phyloP scores from a whole-genome alignment of 2,329 filamentous ascomycete genomes.

The Ciborinia camelliae region DNA sequence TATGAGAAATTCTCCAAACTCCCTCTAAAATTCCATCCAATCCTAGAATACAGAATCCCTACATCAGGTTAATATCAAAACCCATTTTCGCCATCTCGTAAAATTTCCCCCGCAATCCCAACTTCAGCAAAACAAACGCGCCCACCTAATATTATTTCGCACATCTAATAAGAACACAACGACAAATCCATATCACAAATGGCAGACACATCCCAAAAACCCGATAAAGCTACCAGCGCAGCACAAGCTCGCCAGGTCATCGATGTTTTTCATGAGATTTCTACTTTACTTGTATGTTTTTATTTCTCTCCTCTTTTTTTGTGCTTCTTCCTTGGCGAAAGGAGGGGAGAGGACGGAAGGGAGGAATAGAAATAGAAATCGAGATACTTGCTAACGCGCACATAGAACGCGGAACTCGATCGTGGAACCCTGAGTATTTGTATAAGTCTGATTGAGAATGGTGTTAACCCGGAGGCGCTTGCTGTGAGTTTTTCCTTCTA shows the following conservation, averaged over 20 bases:
- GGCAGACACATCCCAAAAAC: constrained; percentile 37
- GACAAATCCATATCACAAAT: constrained; percentile 34
- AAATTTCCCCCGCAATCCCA: constrained; percentile 12
- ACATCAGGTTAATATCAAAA: not conserved
- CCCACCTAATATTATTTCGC: too few species aligned
- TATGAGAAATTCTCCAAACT: too few species aligned
- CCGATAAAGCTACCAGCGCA: constrained; percentile 46
- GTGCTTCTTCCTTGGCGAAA: not conserved
- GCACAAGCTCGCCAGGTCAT: constrained; percentile 82
- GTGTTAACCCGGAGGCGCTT: constrained; percentile 90
- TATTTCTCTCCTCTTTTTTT: not conserved
- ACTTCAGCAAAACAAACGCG: constrained; percentile 1
- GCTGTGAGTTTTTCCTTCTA: constrained; percentile 55
- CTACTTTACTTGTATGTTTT: constrained; percentile 74
- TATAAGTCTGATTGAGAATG: constrained; percentile 95
- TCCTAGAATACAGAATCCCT: too few species aligned
- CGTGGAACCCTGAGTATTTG: constrained; percentile 89
- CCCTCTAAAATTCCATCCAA: not conserved
- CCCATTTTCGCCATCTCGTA: not conserved
- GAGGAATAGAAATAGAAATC: not conserved
- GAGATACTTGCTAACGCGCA: constrained; percentile 17
- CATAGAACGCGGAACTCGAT: constrained; percentile 88
- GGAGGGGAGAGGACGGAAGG: too few species aligned
- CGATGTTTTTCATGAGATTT: constrained; percentile 79
- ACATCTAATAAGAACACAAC: too few species aligned